Evolutionary conservation across 441 rosid genomes (phyloP), one percentile per base, ranked within the genome.

Genomic region (Arabidopsis lyrata): DNA sequence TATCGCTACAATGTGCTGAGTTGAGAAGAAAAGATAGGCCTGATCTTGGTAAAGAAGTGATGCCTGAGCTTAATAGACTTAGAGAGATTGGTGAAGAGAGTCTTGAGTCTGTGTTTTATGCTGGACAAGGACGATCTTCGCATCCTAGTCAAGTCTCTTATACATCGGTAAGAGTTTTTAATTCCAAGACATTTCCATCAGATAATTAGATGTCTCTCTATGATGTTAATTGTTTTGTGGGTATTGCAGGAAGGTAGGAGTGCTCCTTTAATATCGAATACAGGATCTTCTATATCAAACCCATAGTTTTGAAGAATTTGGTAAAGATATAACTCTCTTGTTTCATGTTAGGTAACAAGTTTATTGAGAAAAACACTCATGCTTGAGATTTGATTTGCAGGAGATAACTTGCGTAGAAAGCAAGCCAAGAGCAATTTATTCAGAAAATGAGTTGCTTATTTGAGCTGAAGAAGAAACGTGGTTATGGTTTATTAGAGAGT

Each of bases 11-110:
- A 70, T 89, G 91, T 48, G 85, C 94, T 6, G 88, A 86, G 76
- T 59, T 89, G 64, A 83, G 89, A 67, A 80, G 90, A 76, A 87
- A 83, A 73, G 93, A 88, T 77, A 81, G 91, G 63, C 93, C 91
- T 5, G 93, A 86, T 78, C 91, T 88, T 7, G 84, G 81, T n/a
- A 85, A 83, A 52, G 85, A 78, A 35, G 70, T 89, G 5, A 76
- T 89, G 85, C 88, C 90, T 45, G 90, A 84, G 67, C 83, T 89
- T 38, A 62, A 32, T 54, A 80, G 82, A 56, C 74, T 89, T 73
- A 78, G 87, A 82, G 85, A 86, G 34, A 32, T 84, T 3, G 94
- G 88, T 39, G 86, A 87, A 32, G 83, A 84, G 78, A 81, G 75
- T 57, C 65, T 81, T 74, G 56, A 57, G n/a, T 66, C 63, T 41